Percentiles rank a stretch among this genome's conserved stretches.
Evolutionary conservation across 805 yeast genomes (phyloP).

Genomic region (Cyberlindnera bimundalis): DNA sequence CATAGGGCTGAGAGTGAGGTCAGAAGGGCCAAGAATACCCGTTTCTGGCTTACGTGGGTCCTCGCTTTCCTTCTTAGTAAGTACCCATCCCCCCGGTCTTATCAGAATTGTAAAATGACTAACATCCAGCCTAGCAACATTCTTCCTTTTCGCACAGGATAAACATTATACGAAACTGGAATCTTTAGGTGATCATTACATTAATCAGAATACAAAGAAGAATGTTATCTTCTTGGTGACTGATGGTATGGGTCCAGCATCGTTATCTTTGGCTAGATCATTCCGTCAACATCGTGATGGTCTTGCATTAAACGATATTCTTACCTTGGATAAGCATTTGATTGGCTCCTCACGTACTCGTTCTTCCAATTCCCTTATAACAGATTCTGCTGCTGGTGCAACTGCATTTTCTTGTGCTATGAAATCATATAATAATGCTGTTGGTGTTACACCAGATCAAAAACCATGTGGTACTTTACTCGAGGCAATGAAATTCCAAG

Average conservation of each 20-base stretch:
- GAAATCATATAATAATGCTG: constrained; percentile 87
- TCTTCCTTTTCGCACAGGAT: constrained; percentile 2
- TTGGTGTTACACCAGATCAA: constrained; percentile 70
- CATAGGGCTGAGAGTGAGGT: neutral
- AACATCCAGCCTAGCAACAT: neutral
- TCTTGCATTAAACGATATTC: constrained; percentile 51
- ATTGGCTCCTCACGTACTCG: constrained; percentile 86
- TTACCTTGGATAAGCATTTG: constrained; percentile 62
- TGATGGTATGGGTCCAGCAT: constrained; percentile 95
- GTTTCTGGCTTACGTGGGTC: constrained; percentile 4
- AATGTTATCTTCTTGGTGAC: constrained; percentile 86
- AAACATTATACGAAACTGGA: neutral
- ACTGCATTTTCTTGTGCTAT: constrained; percentile 86
- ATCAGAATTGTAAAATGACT: neutral
- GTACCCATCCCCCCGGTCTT: neutral
- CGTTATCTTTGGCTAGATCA: constrained; percentile 74
- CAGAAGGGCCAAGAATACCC: neutral
- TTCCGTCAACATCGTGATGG: constrained; percentile 60
- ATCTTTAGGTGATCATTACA: neutral
- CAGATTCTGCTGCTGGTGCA: constrained; percentile 98
- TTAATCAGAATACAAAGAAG: constrained; percentile 40
- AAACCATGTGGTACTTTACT: constrained; percentile 84
- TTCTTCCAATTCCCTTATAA: constrained; percentile 70
- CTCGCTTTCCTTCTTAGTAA: constrained; percentile 1
- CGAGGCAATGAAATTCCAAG: constrained; percentile 81